Percentiles rank a stretch among this genome's conserved stretches.
Conservation (phyloP, 345 rosid genomes). For the Trapa bicornis region DNA sequence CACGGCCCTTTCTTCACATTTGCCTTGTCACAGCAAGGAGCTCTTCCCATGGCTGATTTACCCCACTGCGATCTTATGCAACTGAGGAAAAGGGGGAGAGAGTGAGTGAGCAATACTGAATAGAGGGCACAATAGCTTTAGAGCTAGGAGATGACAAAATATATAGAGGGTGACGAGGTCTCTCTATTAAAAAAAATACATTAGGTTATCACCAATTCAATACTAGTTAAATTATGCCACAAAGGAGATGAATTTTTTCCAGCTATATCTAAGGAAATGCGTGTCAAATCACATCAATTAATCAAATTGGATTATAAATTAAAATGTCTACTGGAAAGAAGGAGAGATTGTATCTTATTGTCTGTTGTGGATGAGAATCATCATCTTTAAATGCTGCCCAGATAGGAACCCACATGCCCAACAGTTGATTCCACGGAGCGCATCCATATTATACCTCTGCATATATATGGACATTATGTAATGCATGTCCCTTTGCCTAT, state of each 20-base stretch:
- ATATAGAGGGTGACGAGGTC: not conserved
- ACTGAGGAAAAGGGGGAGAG: conserved; percentile 8
- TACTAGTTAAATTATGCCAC: too few species aligned
- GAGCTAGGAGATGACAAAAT: conserved; percentile 1
- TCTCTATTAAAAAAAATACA: too few species aligned
- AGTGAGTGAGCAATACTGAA: not conserved
- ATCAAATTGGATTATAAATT: not conserved
- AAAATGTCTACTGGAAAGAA: conserved; percentile 21
- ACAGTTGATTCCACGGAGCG: not conserved
- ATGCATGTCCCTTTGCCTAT: not conserved
- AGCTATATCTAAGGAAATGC: too few species aligned
- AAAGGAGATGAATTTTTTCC: too few species aligned
- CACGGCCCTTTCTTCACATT: conserved; percentile 82
- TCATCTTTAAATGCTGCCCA: conserved; percentile 1
- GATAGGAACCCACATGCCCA: conserved; percentile 6
- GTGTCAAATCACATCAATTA: too few species aligned
- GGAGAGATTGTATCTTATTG: conserved; percentile 32
- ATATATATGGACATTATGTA: not conserved
- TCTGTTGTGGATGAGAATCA: conserved; percentile 29
- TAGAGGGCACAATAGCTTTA: conserved; percentile 13
- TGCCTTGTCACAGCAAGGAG: conserved; percentile 86
- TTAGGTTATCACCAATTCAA: too few species aligned
- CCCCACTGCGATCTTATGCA: not conserved
- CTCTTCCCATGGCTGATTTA: conserved; percentile 48
- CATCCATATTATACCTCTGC: not conserved